Evolutionary conservation across 371 early-diverging fungal species (phyloP).

Genomic region (Lichtheimia hyalospora): DNA sequence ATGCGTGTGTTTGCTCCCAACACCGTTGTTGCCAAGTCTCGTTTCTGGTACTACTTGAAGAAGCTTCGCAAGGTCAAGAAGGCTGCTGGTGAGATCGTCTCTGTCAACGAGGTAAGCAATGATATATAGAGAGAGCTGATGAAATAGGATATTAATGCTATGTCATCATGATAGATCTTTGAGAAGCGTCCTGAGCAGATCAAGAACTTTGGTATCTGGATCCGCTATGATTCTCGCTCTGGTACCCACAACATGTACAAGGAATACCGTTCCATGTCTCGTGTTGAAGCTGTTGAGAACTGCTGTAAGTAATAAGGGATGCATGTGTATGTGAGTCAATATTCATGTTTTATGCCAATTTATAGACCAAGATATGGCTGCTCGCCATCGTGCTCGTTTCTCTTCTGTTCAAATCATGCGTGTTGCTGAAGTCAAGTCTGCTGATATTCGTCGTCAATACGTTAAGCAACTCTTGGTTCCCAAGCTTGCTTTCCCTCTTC

Average conservation of each 20-base stretch:
- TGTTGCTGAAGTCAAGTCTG: constrained; percentile 88
- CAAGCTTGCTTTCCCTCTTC: constrained; percentile 96
- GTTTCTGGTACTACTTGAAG: constrained; percentile 99
- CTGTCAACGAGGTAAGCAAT: constrained; percentile 85
- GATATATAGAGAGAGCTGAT: neutral
- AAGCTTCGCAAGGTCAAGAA: constrained; percentile 99
- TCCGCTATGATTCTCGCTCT: constrained; percentile 99
- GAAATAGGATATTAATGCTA: neutral
- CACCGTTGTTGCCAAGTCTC: constrained; percentile 97
- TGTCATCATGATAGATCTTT: constrained; percentile 66
- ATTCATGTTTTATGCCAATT: neutral
- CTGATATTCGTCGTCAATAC: constrained; percentile 96
- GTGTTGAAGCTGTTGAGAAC: constrained; percentile 92
- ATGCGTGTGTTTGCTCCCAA: constrained; percentile 99
- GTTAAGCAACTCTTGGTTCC: constrained; percentile 91
- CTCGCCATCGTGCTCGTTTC: constrained; percentile 99
- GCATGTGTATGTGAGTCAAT: neutral
- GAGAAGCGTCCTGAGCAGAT: constrained; percentile 93
- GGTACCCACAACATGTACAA: constrained; percentile 99
- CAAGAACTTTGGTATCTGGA: constrained; percentile 99
- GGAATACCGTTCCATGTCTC: constrained; percentile 98
- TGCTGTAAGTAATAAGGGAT: constrained; percentile 56
- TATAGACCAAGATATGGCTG: constrained; percentile 97
- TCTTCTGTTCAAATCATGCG: constrained; percentile 97
- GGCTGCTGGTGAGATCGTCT: constrained; percentile 96